phyloP scores from a whole-genome alignment of 1,284 basidiomycete species.

The Volvariella surrecta region DNA sequence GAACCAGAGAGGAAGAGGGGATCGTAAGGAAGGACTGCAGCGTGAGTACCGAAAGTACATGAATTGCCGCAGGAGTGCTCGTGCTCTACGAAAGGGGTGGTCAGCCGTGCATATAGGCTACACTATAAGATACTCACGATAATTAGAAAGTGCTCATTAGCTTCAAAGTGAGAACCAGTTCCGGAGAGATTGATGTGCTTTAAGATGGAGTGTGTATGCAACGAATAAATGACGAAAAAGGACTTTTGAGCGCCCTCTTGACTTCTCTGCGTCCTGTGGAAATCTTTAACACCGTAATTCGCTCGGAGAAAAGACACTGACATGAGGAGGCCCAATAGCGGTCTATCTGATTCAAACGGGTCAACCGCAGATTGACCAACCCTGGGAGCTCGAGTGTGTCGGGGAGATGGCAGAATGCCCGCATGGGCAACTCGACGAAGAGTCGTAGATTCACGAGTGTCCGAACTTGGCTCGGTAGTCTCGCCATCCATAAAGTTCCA shows the following conservation, averaged over 20 bases:
- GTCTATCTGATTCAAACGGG: conserved; percentile 1
- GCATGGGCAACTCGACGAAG: conserved; percentile 5
- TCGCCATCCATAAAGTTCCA: conserved; percentile 4
- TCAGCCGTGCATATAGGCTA: background rate
- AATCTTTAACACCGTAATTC: background rate
- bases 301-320: background rate
- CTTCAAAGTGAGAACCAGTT: conserved; percentile 35
- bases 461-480: background rate
- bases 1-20: conserved; percentile 32
- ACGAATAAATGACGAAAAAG: conserved; percentile 48
- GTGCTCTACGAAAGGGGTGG: conserved; percentile 38
- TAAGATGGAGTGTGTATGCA: conserved; percentile 45
- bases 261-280: conserved; percentile 15
- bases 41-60: conserved; percentile 47
- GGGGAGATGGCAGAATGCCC: background rate
- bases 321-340: background rate
- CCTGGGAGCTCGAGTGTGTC: background rate
- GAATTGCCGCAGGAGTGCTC: conserved; percentile 43
- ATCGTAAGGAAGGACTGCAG: conserved; percentile 46
- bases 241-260: conserved; percentile 17
- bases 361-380: background rate
- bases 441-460: conserved; percentile 1
- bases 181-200: conserved; percentile 37
- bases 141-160: conserved; percentile 42
- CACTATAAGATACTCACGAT: conserved; percentile 37